A percentile compares a stretch with the other conserved stretches of the same genome.
Conservation (phyloP, 257 asterid genomes). For the Fraxinus cuspidata region DNA sequence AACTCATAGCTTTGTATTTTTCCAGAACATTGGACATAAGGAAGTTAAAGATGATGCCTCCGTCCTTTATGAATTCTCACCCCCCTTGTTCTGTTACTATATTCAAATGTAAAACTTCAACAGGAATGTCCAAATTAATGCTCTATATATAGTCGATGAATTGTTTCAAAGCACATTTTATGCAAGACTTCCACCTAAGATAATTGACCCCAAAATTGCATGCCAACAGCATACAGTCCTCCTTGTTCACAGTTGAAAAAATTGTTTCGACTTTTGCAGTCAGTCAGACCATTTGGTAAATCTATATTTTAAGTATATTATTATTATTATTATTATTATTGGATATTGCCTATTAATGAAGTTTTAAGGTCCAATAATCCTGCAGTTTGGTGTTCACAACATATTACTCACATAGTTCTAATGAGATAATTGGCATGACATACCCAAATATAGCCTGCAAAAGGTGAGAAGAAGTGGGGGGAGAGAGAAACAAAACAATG, state of each 20-base stretch:
- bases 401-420: not conserved
- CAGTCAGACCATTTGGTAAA: not conserved
- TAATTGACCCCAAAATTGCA: not conserved
- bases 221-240: not conserved
- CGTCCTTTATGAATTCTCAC: not conserved
- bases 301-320: not conserved
- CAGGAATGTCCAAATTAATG: not conserved
- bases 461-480: not conserved
- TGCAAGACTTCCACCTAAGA: not conserved
- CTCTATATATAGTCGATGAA: not conserved
- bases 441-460: not conserved
- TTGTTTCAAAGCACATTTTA: not conserved
- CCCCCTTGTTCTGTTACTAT: not conserved
- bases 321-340: too few species aligned
- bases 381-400: not conserved
- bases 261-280: not conserved
- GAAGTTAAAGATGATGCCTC: not conserved
- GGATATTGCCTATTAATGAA: not conserved
- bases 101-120: not conserved
- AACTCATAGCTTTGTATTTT: not conserved
- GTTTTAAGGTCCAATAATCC: not conserved
- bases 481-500: slow-evolving; percentile 8
- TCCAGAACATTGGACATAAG: not conserved
- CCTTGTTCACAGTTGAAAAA: not conserved
- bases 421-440: not conserved